Evolutionary conservation across 495 filamentous ascomycete genomes (phyloP), one percentile per base, ranked within the genome.

Genomic region (Elasticomyces elasticus): DNA sequence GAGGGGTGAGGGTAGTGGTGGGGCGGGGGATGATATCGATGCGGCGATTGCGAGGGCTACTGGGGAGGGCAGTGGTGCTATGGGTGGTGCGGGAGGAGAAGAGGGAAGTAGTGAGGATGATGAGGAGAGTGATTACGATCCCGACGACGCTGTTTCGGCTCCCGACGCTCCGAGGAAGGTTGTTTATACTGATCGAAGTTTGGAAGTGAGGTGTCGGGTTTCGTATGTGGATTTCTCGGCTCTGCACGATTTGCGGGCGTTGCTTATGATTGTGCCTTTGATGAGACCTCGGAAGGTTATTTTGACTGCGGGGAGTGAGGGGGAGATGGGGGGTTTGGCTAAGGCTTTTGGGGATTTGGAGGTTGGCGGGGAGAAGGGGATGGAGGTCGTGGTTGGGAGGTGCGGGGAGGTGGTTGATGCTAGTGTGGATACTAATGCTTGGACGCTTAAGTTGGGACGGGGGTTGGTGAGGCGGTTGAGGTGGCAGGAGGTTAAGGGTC

Each of bases 361-460:
- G 25, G 74, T 70, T n/a, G 70, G 68, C 9, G 10, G 10, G 24
- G 40, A 74, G 78, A 47, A 52, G 54, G 12, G 76, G 5, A 47
- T 23, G 15, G 59, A 58, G 22, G 35, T 97, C 19, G 91, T 89
- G 68, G 89, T 88, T 0, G 92, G 94, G 1, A 66, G 63, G 12
- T 73, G 85, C 31, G 88, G 89, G 15, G 71, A 76, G 46, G 71
- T 74, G 1, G 76, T 97, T 45, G 82, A 97, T 66, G 92, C 91
- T 13, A 95, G 89, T 60, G 90, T 97, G 33, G 92, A 99, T 62
- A 97, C 90, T 6, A 97, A 96, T 65, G 91, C 92, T 22, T 99
- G 92, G 92, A 83, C 84, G 25, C 85, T 97, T 46, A 95, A 88
- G 63, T 76, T 99, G 26, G 87, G 85, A 52, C 86, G 89, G 54